A percentile compares a stretch with the other conserved stretches of the same genome.
phyloP scores from a whole-genome alignment of 2,329 filamentous ascomycete species.

The Aspergillus eucalypticola region DNA sequence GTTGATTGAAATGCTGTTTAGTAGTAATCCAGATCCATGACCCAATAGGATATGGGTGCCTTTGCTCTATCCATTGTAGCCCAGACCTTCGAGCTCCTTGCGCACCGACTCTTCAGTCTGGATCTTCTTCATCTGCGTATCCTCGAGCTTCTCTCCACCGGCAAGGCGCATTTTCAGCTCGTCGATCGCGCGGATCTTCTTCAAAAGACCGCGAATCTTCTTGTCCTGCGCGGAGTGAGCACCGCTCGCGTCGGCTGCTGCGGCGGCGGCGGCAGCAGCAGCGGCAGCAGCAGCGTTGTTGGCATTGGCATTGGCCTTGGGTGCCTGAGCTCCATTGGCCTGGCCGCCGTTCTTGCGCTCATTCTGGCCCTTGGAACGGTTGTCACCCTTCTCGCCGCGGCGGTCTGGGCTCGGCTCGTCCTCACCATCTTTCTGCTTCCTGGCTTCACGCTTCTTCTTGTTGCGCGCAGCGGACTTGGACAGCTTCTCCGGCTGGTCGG shows the following conservation, averaged over 20 bases:
- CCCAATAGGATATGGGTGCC: not conserved
- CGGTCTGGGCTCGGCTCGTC: constrained; percentile 69
- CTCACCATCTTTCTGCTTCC: constrained; percentile 85
- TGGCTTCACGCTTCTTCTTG: constrained; percentile 96
- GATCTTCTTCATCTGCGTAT: constrained; percentile 99
- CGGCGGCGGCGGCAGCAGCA: constrained; percentile 21
- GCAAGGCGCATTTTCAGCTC: constrained; percentile 96
- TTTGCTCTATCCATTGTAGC: constrained; percentile 42
- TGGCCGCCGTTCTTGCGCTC: constrained; percentile 35
- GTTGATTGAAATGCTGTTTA: not conserved
- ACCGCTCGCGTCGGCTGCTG: constrained; percentile 25
- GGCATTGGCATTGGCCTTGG: constrained; percentile 30
- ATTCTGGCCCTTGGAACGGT: constrained; percentile 49
- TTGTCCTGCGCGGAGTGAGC: constrained; percentile 75
- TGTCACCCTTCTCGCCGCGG: constrained; percentile 55
- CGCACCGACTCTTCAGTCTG: constrained; percentile 80
- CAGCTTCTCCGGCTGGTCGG: constrained; percentile 63
- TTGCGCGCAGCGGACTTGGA: constrained; percentile 90
- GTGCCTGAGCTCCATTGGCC: constrained; percentile 18
- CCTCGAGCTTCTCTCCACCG: constrained; percentile 92
- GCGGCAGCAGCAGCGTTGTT: constrained; percentile 26
- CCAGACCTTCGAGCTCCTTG: constrained; percentile 73
- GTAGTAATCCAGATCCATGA: not conserved
- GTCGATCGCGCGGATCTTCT: constrained; percentile 97
- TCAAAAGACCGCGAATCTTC: constrained; percentile 88